Conservation (phyloP, 202 grass and related monocot species). For the Setaria italica region DNA sequence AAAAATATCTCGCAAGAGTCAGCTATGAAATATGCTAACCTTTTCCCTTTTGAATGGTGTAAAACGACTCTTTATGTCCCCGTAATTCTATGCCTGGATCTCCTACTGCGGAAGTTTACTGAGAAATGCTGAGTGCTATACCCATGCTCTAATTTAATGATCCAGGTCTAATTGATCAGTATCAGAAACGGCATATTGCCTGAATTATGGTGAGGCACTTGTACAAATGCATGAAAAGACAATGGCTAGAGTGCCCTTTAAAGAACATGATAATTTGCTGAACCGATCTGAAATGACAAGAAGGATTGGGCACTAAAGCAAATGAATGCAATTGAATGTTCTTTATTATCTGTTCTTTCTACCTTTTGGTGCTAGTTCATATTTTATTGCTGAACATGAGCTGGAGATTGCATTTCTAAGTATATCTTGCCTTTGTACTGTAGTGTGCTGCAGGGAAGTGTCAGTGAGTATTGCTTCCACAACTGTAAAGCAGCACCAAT, state of each 20-base stretch:
- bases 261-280: conserved; percentile 31
- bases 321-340: conserved; percentile 35
- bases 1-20: conserved; percentile 19
- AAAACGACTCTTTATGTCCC: conserved; percentile 4
- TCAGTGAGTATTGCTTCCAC: conserved; percentile 85
- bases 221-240: conserved; percentile 30
- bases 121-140: conserved; percentile 2
- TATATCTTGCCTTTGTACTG: conserved; percentile 50
- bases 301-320: conserved; percentile 12
- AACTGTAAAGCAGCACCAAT: conserved; percentile 91
- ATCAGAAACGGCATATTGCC: not conserved
- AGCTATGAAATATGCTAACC: conserved; percentile 19
- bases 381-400: conserved; percentile 42
- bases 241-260: conserved; percentile 17
- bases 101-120: conserved; percentile 31
- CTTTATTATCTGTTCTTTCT: conserved; percentile 32
- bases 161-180: conserved; percentile 26
- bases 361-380: conserved; percentile 34
- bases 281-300: conserved; percentile 33
- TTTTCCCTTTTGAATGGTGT: conserved; percentile 1
- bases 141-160: conserved; percentile 16
- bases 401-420: conserved; percentile 41
- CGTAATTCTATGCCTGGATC: not conserved
- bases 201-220: conserved; percentile 34
- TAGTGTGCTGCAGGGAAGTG: conserved; percentile 90